Evolutionary conservation across 371 early-diverging fungal species (phyloP), one percentile per base, ranked within the genome.

Genomic region (Mortierella sp.): DNA sequence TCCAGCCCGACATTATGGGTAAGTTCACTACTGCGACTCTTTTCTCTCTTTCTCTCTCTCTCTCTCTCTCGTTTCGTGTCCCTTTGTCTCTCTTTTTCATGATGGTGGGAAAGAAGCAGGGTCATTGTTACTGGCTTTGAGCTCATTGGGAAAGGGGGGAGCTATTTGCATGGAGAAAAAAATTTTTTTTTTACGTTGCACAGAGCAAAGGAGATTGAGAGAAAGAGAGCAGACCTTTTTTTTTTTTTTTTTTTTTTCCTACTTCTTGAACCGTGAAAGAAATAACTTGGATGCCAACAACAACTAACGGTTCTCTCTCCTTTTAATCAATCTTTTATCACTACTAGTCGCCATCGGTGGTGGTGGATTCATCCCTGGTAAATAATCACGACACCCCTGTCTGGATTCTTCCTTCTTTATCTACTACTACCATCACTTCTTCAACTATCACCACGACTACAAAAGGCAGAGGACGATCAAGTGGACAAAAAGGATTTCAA

Each of bases 311-410:
- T 12, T 47, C 6, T 45, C 44, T 37, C 45, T 63, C 21, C 55
- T 26, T 46, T 46, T 62, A 4, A 57, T 37, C 46, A 12, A 14
- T 52, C 53, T 70, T 25, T 63, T 62, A 21, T 44, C 62, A 52
- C 26, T 57, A 50, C 2, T 81, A 74, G 80, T 81, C 43, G 83
- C 81, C 64, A 81, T 83, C 57, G 88, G 91, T 53, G 93, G 93
- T 62, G 87, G 87, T 68, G 93, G 93, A 21, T 91, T 93, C 64
- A 91, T 92, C 44, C 93, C 93, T 48, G 91, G 91, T 55, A 89
- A 91, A 64, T n/a, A 12, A 1, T 26, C 30, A 14, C n/a, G 16
- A 7, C n/a, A n/a, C 15, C 30, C 29, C 6, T 30, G 21, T 18
- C 30, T 15, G 57, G 11, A 29, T 14, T 16, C 30, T 11, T 57